Evolutionary conservation across 768 basidiomycete species (phyloP), one percentile per base, ranked within the genome.

Genomic region (Lanmaoa pseudosensibilis): DNA sequence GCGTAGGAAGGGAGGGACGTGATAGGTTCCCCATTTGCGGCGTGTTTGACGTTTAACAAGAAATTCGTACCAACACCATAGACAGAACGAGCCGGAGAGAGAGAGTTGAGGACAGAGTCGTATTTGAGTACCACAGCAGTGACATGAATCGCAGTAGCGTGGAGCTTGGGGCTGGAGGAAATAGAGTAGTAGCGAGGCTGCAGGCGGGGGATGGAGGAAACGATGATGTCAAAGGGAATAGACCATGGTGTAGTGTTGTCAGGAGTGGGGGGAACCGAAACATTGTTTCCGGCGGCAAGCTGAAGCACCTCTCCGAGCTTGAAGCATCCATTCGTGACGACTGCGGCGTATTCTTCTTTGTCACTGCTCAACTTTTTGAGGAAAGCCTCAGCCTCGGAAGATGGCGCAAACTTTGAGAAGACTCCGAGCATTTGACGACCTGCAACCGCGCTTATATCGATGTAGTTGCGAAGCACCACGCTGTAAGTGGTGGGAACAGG

Each of bases 171-270:
- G 59, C 92, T 94, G 19, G 95, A 98, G 10, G 97, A 98, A 72
- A 99, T 98, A 34, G 97, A 99, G 74, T 96, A 99, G 78, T 91
- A 99, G 54, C 97, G 89, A 34, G 97, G 94, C 71, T 98, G 96
- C 19, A 99, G 83, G 61, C 97, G 93, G 38, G 93, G 85, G 56
- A 96, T 87, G 49, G 90, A 87, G 8, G 95, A 98, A 52, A 99
- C 87, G 62, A 99, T 87, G 71, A 95, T 89, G 70, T 99, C 97
- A 72, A 99, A 97, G 47, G 97, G 96, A 63, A 98, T 96, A 11
- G 80, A 63, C 97, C 96, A 98, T 21, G 81, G 67, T 0, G 92
- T 89, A 52, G 90, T 92, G 70, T 90, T 92, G 62, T 82, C 81
- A n/a, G 78, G 72, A 15, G 79, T 86, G n/a, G 85, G 88, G 12